Evolutionary conservation across 192 early-diverging fungal genomes (phyloP).

Genomic region (Podila epicladia): DNA sequence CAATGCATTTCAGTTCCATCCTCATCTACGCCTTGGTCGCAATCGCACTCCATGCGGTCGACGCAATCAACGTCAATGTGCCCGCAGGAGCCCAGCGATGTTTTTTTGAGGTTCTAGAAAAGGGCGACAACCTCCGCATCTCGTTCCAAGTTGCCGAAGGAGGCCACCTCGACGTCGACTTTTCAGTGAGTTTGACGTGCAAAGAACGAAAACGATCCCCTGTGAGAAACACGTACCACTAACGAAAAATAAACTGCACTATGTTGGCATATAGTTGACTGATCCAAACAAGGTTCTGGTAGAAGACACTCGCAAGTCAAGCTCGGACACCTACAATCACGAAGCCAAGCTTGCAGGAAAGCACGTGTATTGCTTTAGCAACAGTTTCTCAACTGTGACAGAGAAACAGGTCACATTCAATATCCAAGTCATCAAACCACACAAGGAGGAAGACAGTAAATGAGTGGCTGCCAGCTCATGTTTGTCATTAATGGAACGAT

Average conservation of each 20-base stretch:
- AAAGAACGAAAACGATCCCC: no score
- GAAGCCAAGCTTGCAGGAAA: constrained; percentile 63
- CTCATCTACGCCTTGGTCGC: no score
- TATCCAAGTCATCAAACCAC: constrained; percentile 55
- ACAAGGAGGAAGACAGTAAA: constrained; percentile 39
- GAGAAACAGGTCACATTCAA: constrained; percentile 73
- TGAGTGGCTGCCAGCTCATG: constrained; percentile 21
- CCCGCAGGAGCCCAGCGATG: constrained; percentile 54
- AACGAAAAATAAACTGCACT: no score
- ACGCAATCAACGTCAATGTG: constrained; percentile 38
- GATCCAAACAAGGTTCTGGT: constrained; percentile 54
- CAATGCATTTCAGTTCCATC: no score
- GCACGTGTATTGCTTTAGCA: constrained; percentile 83
- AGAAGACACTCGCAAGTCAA: constrained; percentile 40
- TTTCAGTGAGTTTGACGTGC: constrained; percentile 57
- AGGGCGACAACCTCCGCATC: constrained; percentile 69
- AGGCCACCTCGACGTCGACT: constrained; percentile 74
- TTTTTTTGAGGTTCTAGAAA: constrained; percentile 72
- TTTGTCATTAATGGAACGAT: no score
- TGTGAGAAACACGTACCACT: no score
- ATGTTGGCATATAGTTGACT: constrained; percentile 43
- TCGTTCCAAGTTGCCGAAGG: constrained; percentile 77
- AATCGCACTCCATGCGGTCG: constrained; percentile 19
- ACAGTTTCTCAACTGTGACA: constrained; percentile 66
- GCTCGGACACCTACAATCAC: constrained; percentile 53